Evolutionary conservation across 2,329 filamentous ascomycete species (phyloP), one percentile per base, ranked within the genome.

Genomic region (Aspergillus japonicus): DNA sequence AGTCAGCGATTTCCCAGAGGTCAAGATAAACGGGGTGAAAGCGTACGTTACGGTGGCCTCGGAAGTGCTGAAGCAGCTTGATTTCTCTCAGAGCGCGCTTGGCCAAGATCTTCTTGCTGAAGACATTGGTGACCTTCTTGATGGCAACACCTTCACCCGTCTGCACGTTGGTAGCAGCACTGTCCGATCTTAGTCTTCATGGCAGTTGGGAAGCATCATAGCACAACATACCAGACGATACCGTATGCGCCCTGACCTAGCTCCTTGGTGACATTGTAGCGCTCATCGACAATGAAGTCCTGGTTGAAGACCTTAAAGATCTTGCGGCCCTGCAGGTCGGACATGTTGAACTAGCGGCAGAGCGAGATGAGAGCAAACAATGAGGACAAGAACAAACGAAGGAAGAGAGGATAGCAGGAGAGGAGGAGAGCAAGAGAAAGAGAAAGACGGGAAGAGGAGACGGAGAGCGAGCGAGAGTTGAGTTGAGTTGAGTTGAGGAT

Each of bases 121-220:
- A 99, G 71, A 99, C 94, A 90, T 99, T 99, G 82, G 95, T 99
- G 76, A 99, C 92, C 81, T 99, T 99, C 81, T 99, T 99, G 83
- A 99, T 95, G 71, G 95, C 95, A 64, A 99, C 93, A 47, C 94
- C 93, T 76, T 99, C 95, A 72, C 87, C 89, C 33, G 90, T 96
- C 77, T 92, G 87, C 75, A 87, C 89, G 83, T 98, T 97, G 67
- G 92, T 91, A 58, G 95, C 95, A 62, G 95, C 94, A 78, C 93
- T 96, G 75, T 42, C 14, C 33, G 33, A 39, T 16, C 16, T 31
- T 11, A 14, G 50, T 33, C 12, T 42, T 8, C 47, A 19, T 6
- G 14, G 24, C 29, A 42, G 19, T 10, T 55, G 35, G 14, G 35
- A 29, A n/a, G 47, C 29, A 26, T 35, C 26, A 33, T 47, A 53